Conservation (phyloP, 768 basidiomycete genomes). For the Pleurotus sapidus region DNA sequence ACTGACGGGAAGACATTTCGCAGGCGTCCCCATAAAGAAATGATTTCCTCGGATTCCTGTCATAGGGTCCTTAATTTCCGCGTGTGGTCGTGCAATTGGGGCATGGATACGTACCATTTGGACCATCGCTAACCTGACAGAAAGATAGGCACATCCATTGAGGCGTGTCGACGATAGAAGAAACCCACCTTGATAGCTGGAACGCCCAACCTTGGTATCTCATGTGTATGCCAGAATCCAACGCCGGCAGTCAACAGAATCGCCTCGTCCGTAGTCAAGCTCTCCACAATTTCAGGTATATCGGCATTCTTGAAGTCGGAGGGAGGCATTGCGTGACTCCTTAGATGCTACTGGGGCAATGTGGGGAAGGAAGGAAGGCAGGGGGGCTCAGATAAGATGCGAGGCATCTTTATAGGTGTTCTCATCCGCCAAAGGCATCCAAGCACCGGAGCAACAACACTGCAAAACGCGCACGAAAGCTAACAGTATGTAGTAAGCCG, state of each 20-base stretch:
- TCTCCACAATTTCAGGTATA: constrained; percentile 58
- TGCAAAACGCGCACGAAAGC: background rate
- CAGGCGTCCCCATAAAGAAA: constrained; percentile 80
- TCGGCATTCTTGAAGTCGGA: constrained; percentile 68
- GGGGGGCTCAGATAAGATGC: background rate
- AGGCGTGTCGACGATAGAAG: background rate
- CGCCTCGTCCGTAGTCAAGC: constrained; percentile 71
- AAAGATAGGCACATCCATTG: background rate
- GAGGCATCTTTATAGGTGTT: background rate
- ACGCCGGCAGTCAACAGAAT: constrained; percentile 71
- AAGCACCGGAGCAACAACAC: background rate
- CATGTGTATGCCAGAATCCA: constrained; percentile 76
- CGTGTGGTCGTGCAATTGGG: background rate
- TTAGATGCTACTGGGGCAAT: background rate
- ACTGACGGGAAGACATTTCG: constrained; percentile 67
- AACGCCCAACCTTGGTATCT: constrained; percentile 61
- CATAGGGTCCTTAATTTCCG: background rate
- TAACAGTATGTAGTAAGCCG: background rate
- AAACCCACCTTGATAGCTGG: constrained; percentile 63
- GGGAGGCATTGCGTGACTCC: constrained; percentile 46
- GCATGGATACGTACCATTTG: constrained; percentile 50
- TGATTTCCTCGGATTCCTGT: constrained; percentile 54
- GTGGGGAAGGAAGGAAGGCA: background rate
- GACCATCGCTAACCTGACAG: constrained; percentile 70
- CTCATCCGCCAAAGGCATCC: background rate